Percentiles rank a stretch among this genome's conserved stretches.
Conservation (phyloP, 2,329 filamentous ascomycete genomes). For the Colletotrichum cereale region DNA sequence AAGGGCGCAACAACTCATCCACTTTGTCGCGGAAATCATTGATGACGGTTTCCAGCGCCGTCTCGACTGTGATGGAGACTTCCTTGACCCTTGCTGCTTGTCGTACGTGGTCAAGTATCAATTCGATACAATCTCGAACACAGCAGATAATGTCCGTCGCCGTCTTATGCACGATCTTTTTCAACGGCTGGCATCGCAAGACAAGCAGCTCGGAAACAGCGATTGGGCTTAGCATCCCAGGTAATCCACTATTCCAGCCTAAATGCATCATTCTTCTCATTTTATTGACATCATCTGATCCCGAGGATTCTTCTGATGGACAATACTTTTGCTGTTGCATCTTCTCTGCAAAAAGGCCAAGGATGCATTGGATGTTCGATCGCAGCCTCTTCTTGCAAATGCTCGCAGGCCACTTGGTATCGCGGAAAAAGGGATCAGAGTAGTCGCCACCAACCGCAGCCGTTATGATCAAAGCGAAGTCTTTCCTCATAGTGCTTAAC, state of each 20-base stretch:
- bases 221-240: neutral
- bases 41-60: neutral
- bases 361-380: neutral
- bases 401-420: fast-evolving
- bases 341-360: neutral
- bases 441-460: neutral
- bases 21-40: neutral
- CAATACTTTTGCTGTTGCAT: neutral
- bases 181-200: neutral
- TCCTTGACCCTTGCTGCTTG: neutral
- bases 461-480: neutral
- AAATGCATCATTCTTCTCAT: neutral
- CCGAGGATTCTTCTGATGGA: neutral
- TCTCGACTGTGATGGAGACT: neutral
- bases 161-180: neutral
- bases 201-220: neutral
- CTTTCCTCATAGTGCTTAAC: neutral
- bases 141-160: neutral
- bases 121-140: neutral
- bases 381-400: neutral
- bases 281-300: neutral
- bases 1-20: neutral
- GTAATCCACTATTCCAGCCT: neutral
- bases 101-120: neutral
- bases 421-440: neutral